phyloP scores from a whole-genome alignment of 306 rosid species.

The Castanea crenata region DNA sequence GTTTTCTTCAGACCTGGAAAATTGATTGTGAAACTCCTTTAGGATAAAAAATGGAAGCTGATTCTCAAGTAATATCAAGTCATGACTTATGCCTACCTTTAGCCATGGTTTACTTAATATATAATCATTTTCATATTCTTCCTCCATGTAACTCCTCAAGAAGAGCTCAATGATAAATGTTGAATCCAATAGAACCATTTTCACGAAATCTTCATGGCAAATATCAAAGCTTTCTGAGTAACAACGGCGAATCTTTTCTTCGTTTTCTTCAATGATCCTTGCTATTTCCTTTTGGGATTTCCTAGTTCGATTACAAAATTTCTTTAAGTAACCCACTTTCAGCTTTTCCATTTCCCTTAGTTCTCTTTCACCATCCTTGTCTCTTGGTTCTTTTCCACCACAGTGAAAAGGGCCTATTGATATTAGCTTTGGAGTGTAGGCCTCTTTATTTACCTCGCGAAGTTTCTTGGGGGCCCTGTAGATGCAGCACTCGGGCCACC shows the following conservation, averaged over 20 bases:
- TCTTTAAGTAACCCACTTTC: conserved; percentile 19
- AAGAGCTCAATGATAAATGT: conserved; percentile 27
- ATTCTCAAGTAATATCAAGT: conserved; percentile 29
- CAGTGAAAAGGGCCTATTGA: conserved; percentile 57
- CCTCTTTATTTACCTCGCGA: conserved; percentile 26
- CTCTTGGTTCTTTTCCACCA: not conserved
- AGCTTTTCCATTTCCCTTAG: conserved; percentile 34
- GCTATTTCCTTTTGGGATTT: not conserved
- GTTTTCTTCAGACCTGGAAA: too few species aligned
- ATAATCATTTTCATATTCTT: not conserved
- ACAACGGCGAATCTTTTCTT: conserved; percentile 12
- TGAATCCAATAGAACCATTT: conserved; percentile 16
- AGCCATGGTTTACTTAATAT: conserved; percentile 28
- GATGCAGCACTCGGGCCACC: conserved; percentile 27
- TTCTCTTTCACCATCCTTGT: too few species aligned
- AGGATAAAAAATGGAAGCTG: conserved; percentile 28
- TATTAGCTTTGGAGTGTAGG: conserved; percentile 51
- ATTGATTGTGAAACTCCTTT: not conserved
- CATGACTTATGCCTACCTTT: not conserved
- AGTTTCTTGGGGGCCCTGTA: conserved; percentile 44
- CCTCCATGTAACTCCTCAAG: not conserved
- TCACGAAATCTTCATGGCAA: not conserved
- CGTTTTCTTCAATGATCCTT: not conserved
- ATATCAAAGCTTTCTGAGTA: not conserved
- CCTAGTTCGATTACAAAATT: conserved; percentile 19